Conservation (phyloP, 345 rosid genomes). For the Pelargonium nanum region DNA sequence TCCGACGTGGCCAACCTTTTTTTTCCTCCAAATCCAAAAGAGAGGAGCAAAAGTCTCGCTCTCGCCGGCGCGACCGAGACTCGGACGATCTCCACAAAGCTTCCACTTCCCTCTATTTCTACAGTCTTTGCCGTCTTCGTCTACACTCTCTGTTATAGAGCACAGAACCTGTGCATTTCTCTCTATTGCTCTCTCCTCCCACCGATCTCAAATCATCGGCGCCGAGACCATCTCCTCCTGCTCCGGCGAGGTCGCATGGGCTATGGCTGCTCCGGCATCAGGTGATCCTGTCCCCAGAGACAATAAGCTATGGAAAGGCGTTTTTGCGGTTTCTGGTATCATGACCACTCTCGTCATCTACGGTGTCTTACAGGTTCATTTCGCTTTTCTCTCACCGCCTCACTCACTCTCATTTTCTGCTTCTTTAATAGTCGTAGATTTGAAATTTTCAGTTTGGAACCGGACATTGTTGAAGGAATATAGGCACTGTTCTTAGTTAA, state of each 20-base stretch:
- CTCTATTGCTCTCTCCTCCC: no score
- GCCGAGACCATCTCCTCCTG: neutral
- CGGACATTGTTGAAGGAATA: neutral
- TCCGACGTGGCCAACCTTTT: neutral
- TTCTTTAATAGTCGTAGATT: neutral
- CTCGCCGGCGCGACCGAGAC: neutral
- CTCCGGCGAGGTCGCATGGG: neutral
- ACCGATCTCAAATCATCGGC: neutral
- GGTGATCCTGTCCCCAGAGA: neutral
- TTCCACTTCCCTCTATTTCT: neutral
- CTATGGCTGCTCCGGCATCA: neutral
- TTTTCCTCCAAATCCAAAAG: neutral
- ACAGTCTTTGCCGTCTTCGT: no score
- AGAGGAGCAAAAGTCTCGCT: neutral
- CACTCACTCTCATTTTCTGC: neutral
- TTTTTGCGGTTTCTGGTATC: constrained; percentile 73
- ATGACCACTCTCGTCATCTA: constrained; percentile 89
- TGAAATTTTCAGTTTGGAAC: neutral
- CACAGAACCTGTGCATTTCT: no score
- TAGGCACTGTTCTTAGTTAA: neutral
- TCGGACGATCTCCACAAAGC: neutral
- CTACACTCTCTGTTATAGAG: no score
- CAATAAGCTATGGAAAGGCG: constrained; percentile 58
- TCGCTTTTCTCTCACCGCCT: neutral
- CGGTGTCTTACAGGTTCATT: constrained; percentile 68